Evolutionary conservation across 371 early-diverging fungal genomes (phyloP).

Genomic region (Nematocida ausubeli): DNA sequence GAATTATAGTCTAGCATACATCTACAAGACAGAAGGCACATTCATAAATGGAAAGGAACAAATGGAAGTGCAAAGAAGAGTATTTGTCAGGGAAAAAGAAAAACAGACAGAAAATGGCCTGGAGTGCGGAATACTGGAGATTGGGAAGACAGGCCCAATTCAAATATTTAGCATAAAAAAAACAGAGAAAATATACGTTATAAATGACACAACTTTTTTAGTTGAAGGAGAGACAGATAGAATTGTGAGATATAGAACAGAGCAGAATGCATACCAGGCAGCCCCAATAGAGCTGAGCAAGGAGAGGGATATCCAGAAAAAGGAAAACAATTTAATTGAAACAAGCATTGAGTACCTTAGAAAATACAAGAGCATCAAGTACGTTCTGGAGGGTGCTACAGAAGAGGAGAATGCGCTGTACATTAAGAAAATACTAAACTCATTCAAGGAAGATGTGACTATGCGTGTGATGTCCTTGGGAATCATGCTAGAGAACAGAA

Average conservation of each 20-base stretch:
- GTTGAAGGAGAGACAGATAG: neutral
- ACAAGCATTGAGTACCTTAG: neutral
- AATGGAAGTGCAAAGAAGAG: neutral
- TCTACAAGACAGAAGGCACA: slow-evolving; percentile 4
- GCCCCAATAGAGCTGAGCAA: neutral
- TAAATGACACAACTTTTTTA: neutral
- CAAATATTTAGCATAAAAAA: neutral
- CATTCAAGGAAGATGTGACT: slow-evolving; percentile 30
- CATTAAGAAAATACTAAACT: slow-evolving; percentile 43
- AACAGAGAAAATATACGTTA: neutral
- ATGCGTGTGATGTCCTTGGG: neutral
- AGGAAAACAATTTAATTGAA: neutral
- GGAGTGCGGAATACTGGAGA: slow-evolving; percentile 9
- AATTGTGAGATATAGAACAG: neutral
- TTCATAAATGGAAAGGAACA: neutral
- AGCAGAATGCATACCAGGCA: neutral
- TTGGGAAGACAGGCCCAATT: neutral
- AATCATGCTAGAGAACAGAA: slow-evolving; percentile 12
- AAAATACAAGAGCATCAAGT: slow-evolving; percentile 22
- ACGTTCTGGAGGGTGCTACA: neutral
- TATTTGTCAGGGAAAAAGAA: slow-evolving; percentile 9
- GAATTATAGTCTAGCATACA: slow-evolving; percentile 31
- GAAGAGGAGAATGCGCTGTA: slow-evolving; percentile 35
- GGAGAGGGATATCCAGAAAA: slow-evolving; percentile 9
- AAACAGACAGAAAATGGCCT: neutral